Base-by-base conservation (phyloP, 2,329 filamentous ascomycete species). In the Triangularia verruculosa region DNA sequence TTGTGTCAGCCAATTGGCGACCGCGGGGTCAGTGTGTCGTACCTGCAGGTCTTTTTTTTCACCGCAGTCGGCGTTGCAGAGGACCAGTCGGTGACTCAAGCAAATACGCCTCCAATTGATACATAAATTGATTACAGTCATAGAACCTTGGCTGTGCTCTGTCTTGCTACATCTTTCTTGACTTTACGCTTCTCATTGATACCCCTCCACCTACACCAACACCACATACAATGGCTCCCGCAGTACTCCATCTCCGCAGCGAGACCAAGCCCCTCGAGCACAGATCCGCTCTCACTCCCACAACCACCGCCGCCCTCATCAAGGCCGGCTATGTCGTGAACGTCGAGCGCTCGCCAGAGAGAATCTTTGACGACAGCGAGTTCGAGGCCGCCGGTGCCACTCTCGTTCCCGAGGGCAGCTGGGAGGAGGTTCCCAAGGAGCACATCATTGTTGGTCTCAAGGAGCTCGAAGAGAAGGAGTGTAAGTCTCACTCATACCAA, bases 391-490 rank as follows among this genome's bases (percentile, higher is more conserved):
- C 83, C 30, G 89, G 89, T 57, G 88, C 87, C 53, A 83, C 79
- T 13, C 80, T 93, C 22, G 86, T 92, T 13, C 82, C 84, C 13
- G 83, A 86, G 67, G 86, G 88, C 51, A 85, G 82, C 57, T 93
- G 90, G 57, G 80, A 81, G 61, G 80, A 89, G 63, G 89, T 86
- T 1, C 87, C 89, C 43, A 78, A 80, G 68, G 87, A 90, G 66
- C 82, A 90, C 73, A 86, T 92, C 71, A 87, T 93, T 65, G 77
- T 93, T 63, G 90, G 90, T 47, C 82, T 93, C 64, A 93, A 93
- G 83, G 90, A 93, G 78, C 82, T 93, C 11, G 87, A 87, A 24
- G 88, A 89, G 70, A 88, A 91, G 72, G 83, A 86, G 65, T 87
- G 69, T 59, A 67, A 67, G 69, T 66, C 7, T 12, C 20, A 20